Conservation (phyloP, 495 filamentous ascomycete genomes). For the Cryomyces minteri region DNA sequence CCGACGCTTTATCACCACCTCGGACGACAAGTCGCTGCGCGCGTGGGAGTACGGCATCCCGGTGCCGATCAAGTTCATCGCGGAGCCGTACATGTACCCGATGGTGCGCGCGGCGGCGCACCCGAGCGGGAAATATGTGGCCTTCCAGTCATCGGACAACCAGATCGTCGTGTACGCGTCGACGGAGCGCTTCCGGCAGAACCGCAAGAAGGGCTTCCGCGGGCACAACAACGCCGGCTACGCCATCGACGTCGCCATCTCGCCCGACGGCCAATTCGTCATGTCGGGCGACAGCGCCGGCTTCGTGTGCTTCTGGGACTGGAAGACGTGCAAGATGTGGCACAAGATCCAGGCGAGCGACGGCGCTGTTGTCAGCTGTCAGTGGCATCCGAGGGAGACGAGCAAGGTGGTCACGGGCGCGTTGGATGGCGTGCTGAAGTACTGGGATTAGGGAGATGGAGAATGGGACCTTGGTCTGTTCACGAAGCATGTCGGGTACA, state of each 20-base stretch:
- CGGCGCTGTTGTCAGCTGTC: conserved; percentile 58
- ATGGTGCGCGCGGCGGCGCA: conserved; percentile 68
- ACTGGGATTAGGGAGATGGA: conserved; percentile 56
- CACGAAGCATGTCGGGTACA: too few relatives aligned
- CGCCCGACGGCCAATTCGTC: conserved; percentile 80
- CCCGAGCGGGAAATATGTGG: conserved; percentile 79
- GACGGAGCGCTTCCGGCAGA: conserved; percentile 88
- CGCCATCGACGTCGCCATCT: conserved; percentile 73
- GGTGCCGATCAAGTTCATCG: conserved; percentile 75
- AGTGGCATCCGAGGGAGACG: conserved; percentile 92
- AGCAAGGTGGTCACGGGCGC: conserved; percentile 86
- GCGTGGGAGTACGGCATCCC: conserved; percentile 98
- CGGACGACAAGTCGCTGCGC: conserved; percentile 85
- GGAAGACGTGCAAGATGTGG: conserved; percentile 97
- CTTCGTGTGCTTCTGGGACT: conserved; percentile 93
- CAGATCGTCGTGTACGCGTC: conserved; percentile 91
- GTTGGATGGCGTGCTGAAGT: conserved; percentile 72
- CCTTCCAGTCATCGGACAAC: conserved; percentile 85
- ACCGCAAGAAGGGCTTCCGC: conserved; percentile 88
- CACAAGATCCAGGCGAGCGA: conserved; percentile 78
- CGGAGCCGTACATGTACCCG: conserved; percentile 92
- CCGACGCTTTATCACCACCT: conserved; percentile 92
- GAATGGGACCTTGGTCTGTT: too few relatives aligned
- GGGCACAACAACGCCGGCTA: conserved; percentile 94
- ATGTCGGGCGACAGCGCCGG: conserved; percentile 69